Percentiles rank a stretch among this genome's conserved stretches.
phyloP scores from a whole-genome alignment of 192 early-diverging fungal species.

The Backusella tarrabulga region DNA sequence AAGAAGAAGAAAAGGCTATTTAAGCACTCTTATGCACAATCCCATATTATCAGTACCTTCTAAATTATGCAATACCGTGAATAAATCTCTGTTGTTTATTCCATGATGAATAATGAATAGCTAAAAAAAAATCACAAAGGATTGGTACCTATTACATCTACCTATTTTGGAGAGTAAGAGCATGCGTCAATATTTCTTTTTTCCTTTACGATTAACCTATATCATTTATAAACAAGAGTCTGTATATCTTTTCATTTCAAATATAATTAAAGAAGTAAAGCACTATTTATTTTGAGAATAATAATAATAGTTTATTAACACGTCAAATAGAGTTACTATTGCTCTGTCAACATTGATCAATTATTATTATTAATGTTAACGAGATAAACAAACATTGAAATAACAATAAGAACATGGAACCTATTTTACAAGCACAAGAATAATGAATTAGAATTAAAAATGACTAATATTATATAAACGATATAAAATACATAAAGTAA shows the following conservation, averaged over 20 bases:
- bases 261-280: background rate
- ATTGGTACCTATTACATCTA: background rate
- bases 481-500: too few relatives aligned
- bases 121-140: background rate
- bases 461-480: background rate
- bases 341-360: background rate
- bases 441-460: too few relatives aligned
- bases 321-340: background rate
- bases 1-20: background rate
- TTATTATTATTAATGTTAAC: background rate
- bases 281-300: background rate
- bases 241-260: background rate
- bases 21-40: background rate
- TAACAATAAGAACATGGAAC: background rate
- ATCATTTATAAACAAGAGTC: background rate
- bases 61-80: background rate
- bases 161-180: background rate
- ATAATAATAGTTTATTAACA: background rate
- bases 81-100: background rate
- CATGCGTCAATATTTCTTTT: background rate
- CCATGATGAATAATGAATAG: background rate
- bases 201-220: background rate
- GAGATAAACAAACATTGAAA: background rate
- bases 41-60: background rate
- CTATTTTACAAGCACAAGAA: background rate